A percentile compares a stretch with the other conserved stretches of the same genome.
Evolutionary conservation across 108 stramenopile genomes (phyloP).

Genomic region (Skeletonema tropicum): DNA sequence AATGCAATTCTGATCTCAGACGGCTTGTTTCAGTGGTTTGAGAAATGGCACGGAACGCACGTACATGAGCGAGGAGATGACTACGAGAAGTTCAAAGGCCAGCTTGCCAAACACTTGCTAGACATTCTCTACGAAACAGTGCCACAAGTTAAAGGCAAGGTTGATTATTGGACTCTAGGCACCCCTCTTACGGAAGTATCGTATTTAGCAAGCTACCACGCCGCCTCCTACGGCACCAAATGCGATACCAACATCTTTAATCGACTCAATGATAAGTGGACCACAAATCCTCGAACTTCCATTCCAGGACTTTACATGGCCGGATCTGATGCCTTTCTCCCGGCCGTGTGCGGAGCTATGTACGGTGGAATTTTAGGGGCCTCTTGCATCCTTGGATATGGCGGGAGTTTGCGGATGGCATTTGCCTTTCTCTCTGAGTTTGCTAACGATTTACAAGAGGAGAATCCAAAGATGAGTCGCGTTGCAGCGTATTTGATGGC

Average conservation of each 20-base stretch:
- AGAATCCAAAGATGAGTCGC: conserved; percentile 23
- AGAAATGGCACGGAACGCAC: conserved; percentile 39
- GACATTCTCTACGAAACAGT: conserved; percentile 63
- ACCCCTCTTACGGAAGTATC: conserved; percentile 59
- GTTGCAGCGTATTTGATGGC: conserved; percentile 22
- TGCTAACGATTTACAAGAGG: conserved; percentile 13
- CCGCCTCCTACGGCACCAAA: conserved; percentile 56
- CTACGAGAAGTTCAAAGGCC: conserved; percentile 59
- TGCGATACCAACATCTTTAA: conserved; percentile 56
- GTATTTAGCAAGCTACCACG: conserved; percentile 45
- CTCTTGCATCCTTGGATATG: conserved; percentile 8
- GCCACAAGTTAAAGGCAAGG: conserved; percentile 52
- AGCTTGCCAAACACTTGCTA: conserved; percentile 52
- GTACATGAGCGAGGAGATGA: conserved; percentile 43
- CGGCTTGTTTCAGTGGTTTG: conserved; percentile 58
- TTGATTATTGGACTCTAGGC: conserved; percentile 52
- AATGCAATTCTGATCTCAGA: conserved; percentile 62
- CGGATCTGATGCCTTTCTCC: conserved; percentile 30
- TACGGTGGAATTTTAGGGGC: no score
- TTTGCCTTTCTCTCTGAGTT: conserved; percentile 30
- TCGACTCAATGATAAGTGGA: conserved; percentile 55
- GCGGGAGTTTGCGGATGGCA: conserved; percentile 4
- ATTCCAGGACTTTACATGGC: conserved; percentile 56
- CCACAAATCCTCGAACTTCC: conserved; percentile 51
- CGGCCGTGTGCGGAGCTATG: no score